Percentiles rank a stretch among this genome's conserved stretches.
Conservation (phyloP, 176 grass and related monocot species). For the Oryza meridionalis region DNA sequence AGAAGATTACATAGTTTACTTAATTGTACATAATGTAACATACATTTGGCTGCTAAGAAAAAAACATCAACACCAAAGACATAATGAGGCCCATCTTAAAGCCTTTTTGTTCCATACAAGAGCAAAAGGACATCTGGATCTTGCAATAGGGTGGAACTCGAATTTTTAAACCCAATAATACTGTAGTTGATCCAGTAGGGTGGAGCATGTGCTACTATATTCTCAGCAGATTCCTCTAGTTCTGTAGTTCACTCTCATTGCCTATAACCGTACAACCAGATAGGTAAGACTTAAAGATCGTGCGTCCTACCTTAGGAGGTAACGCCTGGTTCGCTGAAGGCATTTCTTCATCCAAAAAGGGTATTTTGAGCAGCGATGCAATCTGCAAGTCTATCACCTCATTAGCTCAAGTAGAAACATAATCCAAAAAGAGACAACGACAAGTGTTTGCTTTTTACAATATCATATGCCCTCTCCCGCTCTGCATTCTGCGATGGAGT, state of each 20-base stretch:
- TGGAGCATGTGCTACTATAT: not conserved
- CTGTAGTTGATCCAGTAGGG: not conserved
- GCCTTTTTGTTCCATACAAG: slow-evolving; percentile 1
- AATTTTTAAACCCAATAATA: not conserved
- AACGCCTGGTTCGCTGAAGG: slow-evolving; percentile 53
- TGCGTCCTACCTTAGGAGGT: slow-evolving; percentile 65
- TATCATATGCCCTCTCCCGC: slow-evolving; percentile 88
- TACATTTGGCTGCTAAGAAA: not conserved
- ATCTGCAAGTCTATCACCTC: slow-evolving; percentile 49
- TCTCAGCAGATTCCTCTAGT: not conserved
- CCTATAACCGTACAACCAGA: not conserved
- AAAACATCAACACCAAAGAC: not conserved
- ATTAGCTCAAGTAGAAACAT: slow-evolving; percentile 21
- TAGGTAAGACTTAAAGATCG: not conserved
- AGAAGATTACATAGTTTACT: not conserved
- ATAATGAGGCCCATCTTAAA: not conserved
- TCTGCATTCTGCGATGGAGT: slow-evolving; percentile 62
- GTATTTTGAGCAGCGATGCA: slow-evolving; percentile 86
- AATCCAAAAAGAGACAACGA: slow-evolving; percentile 18
- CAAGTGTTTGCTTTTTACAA: slow-evolving; percentile 53
- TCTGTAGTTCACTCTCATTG: not conserved
- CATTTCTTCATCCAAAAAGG: slow-evolving; percentile 81
- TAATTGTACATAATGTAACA: not conserved
- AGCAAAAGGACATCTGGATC: not conserved
- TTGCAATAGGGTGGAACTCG: not conserved